phyloP scores from a whole-genome alignment of 495 filamentous ascomycete genomes.

The Durotheca rogersii region DNA sequence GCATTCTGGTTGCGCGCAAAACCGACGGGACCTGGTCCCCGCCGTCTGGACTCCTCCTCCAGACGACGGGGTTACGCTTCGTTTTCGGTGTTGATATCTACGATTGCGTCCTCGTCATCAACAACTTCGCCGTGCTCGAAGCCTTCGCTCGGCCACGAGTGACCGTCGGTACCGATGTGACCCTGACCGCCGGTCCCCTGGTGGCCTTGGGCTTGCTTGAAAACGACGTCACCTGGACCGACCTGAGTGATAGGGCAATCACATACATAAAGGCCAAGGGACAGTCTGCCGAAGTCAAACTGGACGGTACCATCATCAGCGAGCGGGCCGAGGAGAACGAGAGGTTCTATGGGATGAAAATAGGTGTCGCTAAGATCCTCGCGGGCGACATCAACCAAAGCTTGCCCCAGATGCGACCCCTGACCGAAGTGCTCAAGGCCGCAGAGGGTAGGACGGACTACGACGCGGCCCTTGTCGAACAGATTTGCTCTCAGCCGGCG shows the following conservation, averaged over 20 bases:
- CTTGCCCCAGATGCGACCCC: constrained; percentile 61
- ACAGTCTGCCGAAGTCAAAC: constrained; percentile 75
- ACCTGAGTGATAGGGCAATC: constrained; percentile 66
- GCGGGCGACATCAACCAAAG: constrained; percentile 73
- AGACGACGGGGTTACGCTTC: constrained; percentile 85
- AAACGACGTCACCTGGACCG: constrained; percentile 65
- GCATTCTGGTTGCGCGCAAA: constrained; percentile 75
- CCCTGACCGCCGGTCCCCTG: constrained; percentile 76
- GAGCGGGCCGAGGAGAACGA: constrained; percentile 90
- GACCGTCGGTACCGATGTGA: constrained; percentile 77
- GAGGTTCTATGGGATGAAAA: constrained; percentile 72
- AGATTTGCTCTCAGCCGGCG: constrained; percentile 58
- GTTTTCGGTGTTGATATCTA: constrained; percentile 89
- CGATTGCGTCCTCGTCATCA: constrained; percentile 89
- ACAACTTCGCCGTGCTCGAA: constrained; percentile 75
- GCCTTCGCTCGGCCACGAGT: constrained; percentile 75
- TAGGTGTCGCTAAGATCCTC: constrained; percentile 77
- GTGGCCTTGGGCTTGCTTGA: constrained; percentile 72
- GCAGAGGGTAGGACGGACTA: constrained; percentile 78
- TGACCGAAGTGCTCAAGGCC: constrained; percentile 79
- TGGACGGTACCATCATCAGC: constrained; percentile 81
- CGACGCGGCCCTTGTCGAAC: constrained; percentile 56
- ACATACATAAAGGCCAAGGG: constrained; percentile 88
- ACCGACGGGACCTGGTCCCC: constrained; percentile 86
- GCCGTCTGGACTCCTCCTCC: constrained; percentile 82